Base-by-base conservation (phyloP, 1,139 yeast species). In the Scheffersomyces stambukii region DNA sequence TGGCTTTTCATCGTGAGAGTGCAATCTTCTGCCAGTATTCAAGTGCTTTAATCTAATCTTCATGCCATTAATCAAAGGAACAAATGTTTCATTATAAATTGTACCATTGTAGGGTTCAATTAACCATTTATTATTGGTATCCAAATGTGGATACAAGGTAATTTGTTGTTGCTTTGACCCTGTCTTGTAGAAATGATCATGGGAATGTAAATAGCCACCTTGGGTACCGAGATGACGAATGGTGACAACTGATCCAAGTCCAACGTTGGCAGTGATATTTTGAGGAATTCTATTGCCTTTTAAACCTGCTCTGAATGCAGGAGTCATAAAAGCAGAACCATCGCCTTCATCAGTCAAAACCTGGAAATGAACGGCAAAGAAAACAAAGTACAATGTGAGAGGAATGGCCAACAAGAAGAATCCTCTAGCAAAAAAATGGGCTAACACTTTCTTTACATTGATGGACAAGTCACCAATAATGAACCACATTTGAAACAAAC, bases 151-250 rank as follows among this genome's bases (percentile, higher is more conserved):
- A 54, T 91, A 93, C 43, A 91, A 67, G 4, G 98, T 91, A 40
- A 88, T 62, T 60, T 89, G 96, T 60, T 89, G 97, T 60, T 89
- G 98, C 58, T 86, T 77, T 16, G 97, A 89, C 34, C 99, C 99
- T 23, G 86, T 73, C 46, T 86, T 91, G 52, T 88, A 91, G 50
- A 72, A 64, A 50, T 82, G 86, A 35, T 74, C 71, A 58, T 93
- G 98, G 13, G 96, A 88, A 60, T 93, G 99, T 50, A 91, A 70
- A 59, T 91, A 93, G 23, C 98, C 98, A 41, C 97, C 97, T 49
- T 75, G 77, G 23, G 97, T 86, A 48, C 81, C 81, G 31, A 77
- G 50, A 52, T 93, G 98, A 51, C 93, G 83, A 31, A 93, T 46
- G 19, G 91, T 70, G 25, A 93, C 71, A 14, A 64, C 58, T n/a